Evolutionary conservation across 257 asterid genomes (phyloP).

Genomic region (Fraxinus cuspidata): DNA sequence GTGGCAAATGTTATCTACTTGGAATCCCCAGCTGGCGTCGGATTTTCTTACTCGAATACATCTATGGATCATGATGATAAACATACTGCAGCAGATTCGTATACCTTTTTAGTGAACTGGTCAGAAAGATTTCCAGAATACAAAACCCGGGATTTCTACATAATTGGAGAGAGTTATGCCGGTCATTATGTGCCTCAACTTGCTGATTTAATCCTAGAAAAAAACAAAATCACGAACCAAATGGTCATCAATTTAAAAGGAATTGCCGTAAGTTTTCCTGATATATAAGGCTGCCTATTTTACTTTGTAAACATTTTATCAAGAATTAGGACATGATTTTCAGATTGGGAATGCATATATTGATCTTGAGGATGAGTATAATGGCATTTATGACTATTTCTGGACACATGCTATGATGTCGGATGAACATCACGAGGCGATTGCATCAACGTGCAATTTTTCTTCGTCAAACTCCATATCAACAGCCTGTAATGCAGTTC

Average conservation of each 20-base stretch:
- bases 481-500: not conserved
- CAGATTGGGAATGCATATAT: slow-evolving; percentile 45
- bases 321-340: not conserved
- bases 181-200: slow-evolving; percentile 69
- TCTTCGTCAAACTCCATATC: slow-evolving; percentile 14
- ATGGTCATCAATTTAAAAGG: slow-evolving; percentile 52
- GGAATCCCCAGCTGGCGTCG: slow-evolving; percentile 71
- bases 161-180: slow-evolving; percentile 65
- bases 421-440: slow-evolving; percentile 24
- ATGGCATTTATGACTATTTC: slow-evolving; percentile 22
- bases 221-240: slow-evolving; percentile 45
- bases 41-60: slow-evolving; percentile 59
- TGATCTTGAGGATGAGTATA: slow-evolving; percentile 25
- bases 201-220: slow-evolving; percentile 44
- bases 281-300: not conserved
- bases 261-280: slow-evolving; percentile 46
- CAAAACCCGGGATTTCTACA: slow-evolving; percentile 50
- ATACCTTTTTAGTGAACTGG: slow-evolving; percentile 57
- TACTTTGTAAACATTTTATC: not conserved
- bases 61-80: slow-evolving; percentile 54
- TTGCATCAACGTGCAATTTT: slow-evolving; percentile 31
- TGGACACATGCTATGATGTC: slow-evolving; percentile 40
- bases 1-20: slow-evolving; percentile 58
- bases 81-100: slow-evolving; percentile 44
- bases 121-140: slow-evolving; percentile 64